These are phyloP conservation scores for Ilex asprella DNA, from an alignment of 257 asterid species.

Conservation along the genomic window DNA sequence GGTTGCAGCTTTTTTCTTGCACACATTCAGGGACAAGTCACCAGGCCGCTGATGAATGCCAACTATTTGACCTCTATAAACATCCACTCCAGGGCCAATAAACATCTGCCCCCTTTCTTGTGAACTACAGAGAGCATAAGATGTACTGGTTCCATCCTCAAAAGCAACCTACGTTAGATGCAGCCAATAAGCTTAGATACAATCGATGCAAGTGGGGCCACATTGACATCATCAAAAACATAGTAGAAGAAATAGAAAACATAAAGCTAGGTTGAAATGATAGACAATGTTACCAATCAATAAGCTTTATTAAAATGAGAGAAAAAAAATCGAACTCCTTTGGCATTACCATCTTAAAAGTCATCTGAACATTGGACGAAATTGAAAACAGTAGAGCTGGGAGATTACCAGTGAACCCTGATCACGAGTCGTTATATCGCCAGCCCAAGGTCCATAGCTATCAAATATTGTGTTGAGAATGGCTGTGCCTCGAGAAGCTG, in stretches of 20 bases:
- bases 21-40: slow-evolving; percentile 82
- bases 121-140: slow-evolving; percentile 85
- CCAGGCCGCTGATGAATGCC: slow-evolving; percentile 98
- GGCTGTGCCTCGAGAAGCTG: slow-evolving; percentile 97
- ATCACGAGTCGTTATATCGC: slow-evolving; percentile 92
- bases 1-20: slow-evolving; percentile 98
- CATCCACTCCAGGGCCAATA: slow-evolving; percentile 72
- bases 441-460: slow-evolving; percentile 92
- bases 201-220: no score
- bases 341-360: not conserved
- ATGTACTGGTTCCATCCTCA: slow-evolving; percentile 82
- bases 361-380: no score
- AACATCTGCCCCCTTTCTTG: slow-evolving; percentile 97
- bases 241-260: not conserved
- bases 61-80: slow-evolving; percentile 90
- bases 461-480: slow-evolving; percentile 86
- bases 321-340: not conserved
- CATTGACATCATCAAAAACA: not conserved
- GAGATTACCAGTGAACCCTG: slow-evolving; percentile 80
- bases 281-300: not conserved
- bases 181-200: not conserved
- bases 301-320: not conserved
- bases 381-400: not conserved
- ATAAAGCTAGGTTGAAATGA: not conserved
- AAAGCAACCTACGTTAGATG: slow-evolving; percentile 61